These are phyloP conservation scores for Magnusiomyces clavatus DNA, from an alignment of 1,139 yeast species.

Conservation along the genomic window DNA sequence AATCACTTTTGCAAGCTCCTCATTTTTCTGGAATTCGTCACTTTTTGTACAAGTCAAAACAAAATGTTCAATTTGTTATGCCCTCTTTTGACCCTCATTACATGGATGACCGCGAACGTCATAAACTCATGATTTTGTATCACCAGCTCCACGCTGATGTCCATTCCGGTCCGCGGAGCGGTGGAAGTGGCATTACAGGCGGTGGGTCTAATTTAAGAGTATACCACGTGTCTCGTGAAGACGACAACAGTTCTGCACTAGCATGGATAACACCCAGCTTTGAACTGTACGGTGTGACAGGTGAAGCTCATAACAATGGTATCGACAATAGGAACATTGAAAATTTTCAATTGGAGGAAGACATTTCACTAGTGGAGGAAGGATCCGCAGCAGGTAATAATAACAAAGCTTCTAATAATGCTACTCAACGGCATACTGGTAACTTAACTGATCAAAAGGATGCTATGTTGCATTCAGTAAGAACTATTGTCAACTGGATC, in stretches of 20 bases:
- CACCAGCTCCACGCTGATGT: slow-evolving; percentile 37
- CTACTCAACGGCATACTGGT: neutral
- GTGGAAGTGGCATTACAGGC: slow-evolving; percentile 7
- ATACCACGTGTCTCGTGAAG: slow-evolving; percentile 28
- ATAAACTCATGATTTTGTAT: slow-evolving; percentile 37
- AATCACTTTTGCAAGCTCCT: no score
- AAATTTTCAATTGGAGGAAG: slow-evolving; percentile 10
- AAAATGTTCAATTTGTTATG: slow-evolving; percentile 51
- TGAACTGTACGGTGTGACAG: slow-evolving; percentile 49
- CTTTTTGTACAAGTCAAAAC: slow-evolving; percentile 68
- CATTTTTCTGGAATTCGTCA: slow-evolving; percentile 43
- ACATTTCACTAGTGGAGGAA: no score
- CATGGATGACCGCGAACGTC: slow-evolving; percentile 27
- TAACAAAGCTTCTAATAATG: slow-evolving; percentile 11
- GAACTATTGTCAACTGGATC: slow-evolving; percentile 50
- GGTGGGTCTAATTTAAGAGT: slow-evolving; percentile 25
- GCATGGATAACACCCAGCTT: slow-evolving; percentile 51
- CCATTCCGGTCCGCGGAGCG: slow-evolving; percentile 18
- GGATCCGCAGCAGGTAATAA: neutral
- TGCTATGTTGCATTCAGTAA: slow-evolving; percentile 44
- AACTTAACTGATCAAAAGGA: slow-evolving; percentile 29
- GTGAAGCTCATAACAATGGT: slow-evolving; percentile 27
- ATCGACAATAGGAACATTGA: neutral
- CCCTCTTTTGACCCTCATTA: slow-evolving; percentile 32
- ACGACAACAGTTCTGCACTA: slow-evolving; percentile 37